These are phyloP conservation scores for Saccharomycopsis microspora DNA, from an alignment of 805 yeast genomes.

Conservation along the genomic window DNA sequence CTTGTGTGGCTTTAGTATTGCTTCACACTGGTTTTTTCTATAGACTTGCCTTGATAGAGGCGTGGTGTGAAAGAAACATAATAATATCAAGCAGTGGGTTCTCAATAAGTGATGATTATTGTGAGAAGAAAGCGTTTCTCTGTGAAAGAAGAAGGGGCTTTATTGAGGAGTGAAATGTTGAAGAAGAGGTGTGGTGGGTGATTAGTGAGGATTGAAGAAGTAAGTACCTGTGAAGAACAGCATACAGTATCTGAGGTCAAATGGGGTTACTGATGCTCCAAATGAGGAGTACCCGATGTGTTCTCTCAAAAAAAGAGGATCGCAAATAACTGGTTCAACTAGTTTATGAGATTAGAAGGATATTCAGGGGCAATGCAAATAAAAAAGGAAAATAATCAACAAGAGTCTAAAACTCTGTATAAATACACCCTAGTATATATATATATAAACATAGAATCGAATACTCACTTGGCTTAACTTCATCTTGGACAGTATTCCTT, in stretches of 20 bases:
- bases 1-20: not conserved
- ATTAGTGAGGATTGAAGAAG: not conserved
- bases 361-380: too few species aligned
- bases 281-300: too few species aligned
- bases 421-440: too few species aligned
- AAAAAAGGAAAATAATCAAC: too few species aligned
- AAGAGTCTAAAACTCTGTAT: too few species aligned
- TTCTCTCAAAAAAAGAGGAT: too few species aligned
- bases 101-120: not conserved
- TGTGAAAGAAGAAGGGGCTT: not conserved
- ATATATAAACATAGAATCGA: not conserved
- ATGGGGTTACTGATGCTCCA: too few species aligned
- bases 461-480: slow-evolving; percentile 50
- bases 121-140: not conserved
- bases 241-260: too few species aligned
- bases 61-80: not conserved
- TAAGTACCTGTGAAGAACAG: too few species aligned
- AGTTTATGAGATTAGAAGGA: too few species aligned
- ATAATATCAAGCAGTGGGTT: not conserved
- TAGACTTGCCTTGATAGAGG: not conserved
- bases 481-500: slow-evolving; percentile 71
- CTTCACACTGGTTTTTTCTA: too few species aligned
- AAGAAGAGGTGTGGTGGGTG: not conserved
- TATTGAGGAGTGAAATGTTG: not conserved
- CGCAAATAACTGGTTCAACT: too few species aligned